Conservation (phyloP, 495 filamentous ascomycete genomes). For the Recurvomyces mirabilis region DNA sequence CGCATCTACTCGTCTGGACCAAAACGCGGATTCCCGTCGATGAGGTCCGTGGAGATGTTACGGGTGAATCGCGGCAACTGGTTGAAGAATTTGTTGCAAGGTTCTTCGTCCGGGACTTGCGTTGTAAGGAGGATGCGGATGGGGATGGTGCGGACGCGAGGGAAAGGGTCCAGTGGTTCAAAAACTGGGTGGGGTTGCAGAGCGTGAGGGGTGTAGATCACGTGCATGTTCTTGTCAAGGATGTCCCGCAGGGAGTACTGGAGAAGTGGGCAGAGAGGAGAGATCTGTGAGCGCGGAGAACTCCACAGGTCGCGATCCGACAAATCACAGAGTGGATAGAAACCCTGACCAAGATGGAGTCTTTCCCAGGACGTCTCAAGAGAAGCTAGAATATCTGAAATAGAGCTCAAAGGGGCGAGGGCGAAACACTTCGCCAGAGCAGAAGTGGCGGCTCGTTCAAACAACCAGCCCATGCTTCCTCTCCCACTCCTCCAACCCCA, state of each 20-base stretch:
- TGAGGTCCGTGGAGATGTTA: slow-evolving; percentile 54
- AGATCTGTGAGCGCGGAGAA: slow-evolving; percentile 10
- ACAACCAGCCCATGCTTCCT: slow-evolving; percentile 20
- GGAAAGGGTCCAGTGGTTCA: slow-evolving; percentile 75
- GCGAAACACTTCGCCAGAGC: too few relatives aligned
- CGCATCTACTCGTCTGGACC: slow-evolving; percentile 61
- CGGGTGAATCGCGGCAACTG: slow-evolving; percentile 46
- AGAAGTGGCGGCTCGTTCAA: too few relatives aligned
- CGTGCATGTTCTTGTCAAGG: slow-evolving; percentile 57
- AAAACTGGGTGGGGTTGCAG: slow-evolving; percentile 84
- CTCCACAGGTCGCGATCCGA: too few relatives aligned
- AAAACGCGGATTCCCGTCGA: slow-evolving; percentile 48
- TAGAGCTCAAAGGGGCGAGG: too few relatives aligned
- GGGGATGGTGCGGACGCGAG: slow-evolving; percentile 26
- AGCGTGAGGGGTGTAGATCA: slow-evolving; percentile 76
- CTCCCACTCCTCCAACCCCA: slow-evolving; percentile 32
- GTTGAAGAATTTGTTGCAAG: slow-evolving; percentile 57
- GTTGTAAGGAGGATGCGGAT: not conserved
- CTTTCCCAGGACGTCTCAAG: too few relatives aligned
- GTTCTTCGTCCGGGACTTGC: slow-evolving; percentile 51
- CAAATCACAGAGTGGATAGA: too few relatives aligned
- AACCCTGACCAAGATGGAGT: too few relatives aligned
- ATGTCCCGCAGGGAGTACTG: slow-evolving; percentile 48
- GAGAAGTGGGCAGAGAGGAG: slow-evolving; percentile 43
- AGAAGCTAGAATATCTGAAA: too few relatives aligned